Evolutionary conservation across 257 asterid species (phyloP).

Genomic region (Solanum medicagineum): DNA sequence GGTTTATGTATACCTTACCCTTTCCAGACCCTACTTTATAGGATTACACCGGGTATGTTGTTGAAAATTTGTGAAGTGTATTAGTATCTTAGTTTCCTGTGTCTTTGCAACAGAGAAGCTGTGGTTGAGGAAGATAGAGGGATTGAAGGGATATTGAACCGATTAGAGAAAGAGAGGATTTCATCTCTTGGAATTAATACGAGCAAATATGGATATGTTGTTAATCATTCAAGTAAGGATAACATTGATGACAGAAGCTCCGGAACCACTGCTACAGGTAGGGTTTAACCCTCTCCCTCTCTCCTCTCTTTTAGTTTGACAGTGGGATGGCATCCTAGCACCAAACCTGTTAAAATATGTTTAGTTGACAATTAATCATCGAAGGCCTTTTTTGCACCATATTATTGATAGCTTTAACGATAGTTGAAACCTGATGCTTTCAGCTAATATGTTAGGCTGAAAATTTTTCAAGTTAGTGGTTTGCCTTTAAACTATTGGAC

Average conservation of each 20-base stretch:
- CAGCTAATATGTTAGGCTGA: neutral
- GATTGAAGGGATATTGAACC: constrained; percentile 66
- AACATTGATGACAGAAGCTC: constrained; percentile 11
- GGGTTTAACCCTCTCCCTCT: neutral
- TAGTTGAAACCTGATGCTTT: neutral
- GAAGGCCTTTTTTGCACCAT: neutral
- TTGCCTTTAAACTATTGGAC: constrained; percentile 1
- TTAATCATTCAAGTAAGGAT: constrained; percentile 20
- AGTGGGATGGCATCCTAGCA: neutral
- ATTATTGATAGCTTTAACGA: neutral
- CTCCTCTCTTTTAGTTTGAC: neutral
- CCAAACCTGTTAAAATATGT: neutral
- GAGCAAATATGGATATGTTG: constrained; percentile 18
- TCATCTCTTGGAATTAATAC: constrained; percentile 32
- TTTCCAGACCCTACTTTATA: neutral
- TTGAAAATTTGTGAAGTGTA: neutral
- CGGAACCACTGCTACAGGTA: constrained; percentile 7
- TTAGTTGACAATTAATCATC: neutral
- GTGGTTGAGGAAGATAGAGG: constrained; percentile 45
- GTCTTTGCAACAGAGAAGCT: constrained; percentile 33
- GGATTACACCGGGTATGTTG: neutral
- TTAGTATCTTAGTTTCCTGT: neutral
- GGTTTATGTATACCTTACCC: neutral
- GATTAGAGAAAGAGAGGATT: constrained; percentile 74
- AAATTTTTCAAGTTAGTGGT: neutral